phyloP scores from a whole-genome alignment of 495 filamentous ascomycete species.

The Rhypophila decipiens region DNA sequence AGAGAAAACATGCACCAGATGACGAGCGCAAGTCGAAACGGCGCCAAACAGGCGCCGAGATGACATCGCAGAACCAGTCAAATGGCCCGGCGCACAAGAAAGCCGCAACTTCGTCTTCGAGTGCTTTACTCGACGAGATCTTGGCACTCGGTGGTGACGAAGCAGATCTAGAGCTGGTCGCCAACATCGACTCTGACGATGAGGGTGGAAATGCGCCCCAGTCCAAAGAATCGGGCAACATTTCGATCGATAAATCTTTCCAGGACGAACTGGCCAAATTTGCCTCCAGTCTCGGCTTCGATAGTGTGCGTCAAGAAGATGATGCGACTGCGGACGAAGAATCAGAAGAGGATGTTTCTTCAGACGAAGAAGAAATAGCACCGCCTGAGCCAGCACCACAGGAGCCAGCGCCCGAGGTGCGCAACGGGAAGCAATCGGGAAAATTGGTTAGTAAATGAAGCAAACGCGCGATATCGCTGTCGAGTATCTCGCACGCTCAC shows the following conservation, averaged over 20 bases:
- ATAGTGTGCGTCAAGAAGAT: conserved; percentile 28
- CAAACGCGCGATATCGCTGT: not conserved
- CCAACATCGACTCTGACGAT: conserved; percentile 53
- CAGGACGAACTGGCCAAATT: conserved; percentile 38
- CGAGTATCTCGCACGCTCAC: not conserved
- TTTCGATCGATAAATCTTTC: conserved; percentile 28
- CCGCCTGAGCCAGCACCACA: conserved; percentile 14
- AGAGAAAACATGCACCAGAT: conserved; percentile 29
- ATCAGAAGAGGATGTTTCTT: conserved; percentile 14
- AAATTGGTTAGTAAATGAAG: conserved; percentile 37
- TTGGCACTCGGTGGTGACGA: conserved; percentile 69
- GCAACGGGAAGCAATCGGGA: conserved; percentile 16
- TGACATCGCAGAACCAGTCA: conserved; percentile 17
- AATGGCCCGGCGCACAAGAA: conserved; percentile 4
- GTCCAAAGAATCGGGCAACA: conserved; percentile 19
- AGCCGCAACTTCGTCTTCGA: conserved; percentile 21
- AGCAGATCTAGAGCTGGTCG: conserved; percentile 64
- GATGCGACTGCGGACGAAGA: conserved; percentile 25
- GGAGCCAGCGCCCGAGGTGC: conserved; percentile 18
- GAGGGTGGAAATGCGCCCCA: conserved; percentile 42
- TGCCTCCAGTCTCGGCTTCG: conserved; percentile 40
- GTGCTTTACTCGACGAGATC: conserved; percentile 60
- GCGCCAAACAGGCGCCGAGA: conserved; percentile 31
- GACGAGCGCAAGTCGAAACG: conserved; percentile 42
- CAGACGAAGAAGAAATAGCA: conserved; percentile 12